Percentiles rank a stretch among this genome's conserved stretches.
These are phyloP conservation scores for Nemania sp. DNA, from an alignment of 2,329 filamentous ascomycete genomes.

Conservation along the genomic window DNA sequence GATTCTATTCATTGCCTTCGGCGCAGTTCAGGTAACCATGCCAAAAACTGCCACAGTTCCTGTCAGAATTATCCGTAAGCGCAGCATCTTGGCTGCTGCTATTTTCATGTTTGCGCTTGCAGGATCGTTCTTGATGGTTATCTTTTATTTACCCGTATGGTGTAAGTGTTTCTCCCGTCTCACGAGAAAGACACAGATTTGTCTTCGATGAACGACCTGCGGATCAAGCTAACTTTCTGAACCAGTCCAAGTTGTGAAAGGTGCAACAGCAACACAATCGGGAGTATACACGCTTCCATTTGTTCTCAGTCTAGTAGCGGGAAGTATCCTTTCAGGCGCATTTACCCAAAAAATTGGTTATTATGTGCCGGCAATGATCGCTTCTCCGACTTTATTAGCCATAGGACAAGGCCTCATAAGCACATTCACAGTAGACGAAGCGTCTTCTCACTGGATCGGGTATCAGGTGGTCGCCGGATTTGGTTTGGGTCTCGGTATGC, in stretches of 20 bases:
- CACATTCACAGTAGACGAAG: slow-evolving; percentile 53
- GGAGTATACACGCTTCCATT: slow-evolving; percentile 62
- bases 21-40: slow-evolving; percentile 54
- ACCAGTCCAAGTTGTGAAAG: slow-evolving; percentile 58
- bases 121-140: slow-evolving; percentile 54
- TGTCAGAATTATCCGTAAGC: slow-evolving; percentile 55
- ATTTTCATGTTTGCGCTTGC: slow-evolving; percentile 39
- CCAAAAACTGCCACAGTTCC: slow-evolving; percentile 62
- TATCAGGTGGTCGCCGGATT: slow-evolving; percentile 63
- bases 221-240: slow-evolving; percentile 22
- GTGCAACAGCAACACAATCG: slow-evolving; percentile 55
- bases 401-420: slow-evolving; percentile 61
- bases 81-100: slow-evolving; percentile 54
- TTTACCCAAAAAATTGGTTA: slow-evolving; percentile 60
- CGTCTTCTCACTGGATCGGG: slow-evolving; percentile 58
- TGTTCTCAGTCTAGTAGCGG: slow-evolving; percentile 57
- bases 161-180: slow-evolving; percentile 38
- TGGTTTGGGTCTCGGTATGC: slow-evolving; percentile 62
- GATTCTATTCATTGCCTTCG: slow-evolving; percentile 51
- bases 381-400: slow-evolving; percentile 53
- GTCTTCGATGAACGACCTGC: background rate
- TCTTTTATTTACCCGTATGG: slow-evolving; percentile 60
- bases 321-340: slow-evolving; percentile 52
- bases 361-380: slow-evolving; percentile 61
- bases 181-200: background rate